phyloP scores from a whole-genome alignment of 2,329 filamentous ascomycete species.

The Juglanconis juglandina region DNA sequence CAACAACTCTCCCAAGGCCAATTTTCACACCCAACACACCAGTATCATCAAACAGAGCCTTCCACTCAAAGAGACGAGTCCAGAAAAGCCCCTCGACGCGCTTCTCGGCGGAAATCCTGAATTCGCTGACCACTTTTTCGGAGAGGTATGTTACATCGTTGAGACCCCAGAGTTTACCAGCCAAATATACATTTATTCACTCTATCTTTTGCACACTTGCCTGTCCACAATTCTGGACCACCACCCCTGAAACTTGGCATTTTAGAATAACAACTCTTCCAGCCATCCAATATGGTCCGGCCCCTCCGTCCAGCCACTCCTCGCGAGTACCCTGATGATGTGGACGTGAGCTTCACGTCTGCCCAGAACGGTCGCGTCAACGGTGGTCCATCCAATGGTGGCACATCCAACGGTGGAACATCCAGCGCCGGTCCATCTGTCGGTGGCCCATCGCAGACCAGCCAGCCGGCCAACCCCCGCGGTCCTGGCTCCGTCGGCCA shows the following conservation, averaged over 20 bases:
- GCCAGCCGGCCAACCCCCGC: not conserved
- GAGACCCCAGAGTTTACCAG: not conserved
- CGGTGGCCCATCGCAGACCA: not conserved
- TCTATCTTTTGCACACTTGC: not conserved
- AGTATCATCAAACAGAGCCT: not conserved
- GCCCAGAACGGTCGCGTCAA: not conserved
- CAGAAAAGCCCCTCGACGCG: not conserved
- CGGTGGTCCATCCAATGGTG: not conserved
- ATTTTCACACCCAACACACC: not conserved
- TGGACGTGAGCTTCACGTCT: not conserved
- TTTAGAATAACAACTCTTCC: not conserved
- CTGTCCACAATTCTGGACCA: not conserved
- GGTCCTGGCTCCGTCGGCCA: not conserved
- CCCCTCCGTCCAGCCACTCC: not conserved
- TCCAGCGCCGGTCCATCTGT: too few relatives aligned
- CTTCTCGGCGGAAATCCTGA: not conserved
- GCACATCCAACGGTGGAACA: not conserved
- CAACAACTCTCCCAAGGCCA: not conserved
- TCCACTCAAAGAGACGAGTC: not conserved
- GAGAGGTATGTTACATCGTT: conserved; percentile 11
- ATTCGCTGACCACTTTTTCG: conserved; percentile 9
- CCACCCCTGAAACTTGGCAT: not conserved
- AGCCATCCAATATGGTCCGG: not conserved
- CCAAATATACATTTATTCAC: too few relatives aligned
- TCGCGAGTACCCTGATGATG: not conserved